A percentile compares a stretch with the other conserved stretches of the same genome.
Conservation (phyloP, 2,329 filamentous ascomycete species). For the Dactylellina sp. region DNA sequence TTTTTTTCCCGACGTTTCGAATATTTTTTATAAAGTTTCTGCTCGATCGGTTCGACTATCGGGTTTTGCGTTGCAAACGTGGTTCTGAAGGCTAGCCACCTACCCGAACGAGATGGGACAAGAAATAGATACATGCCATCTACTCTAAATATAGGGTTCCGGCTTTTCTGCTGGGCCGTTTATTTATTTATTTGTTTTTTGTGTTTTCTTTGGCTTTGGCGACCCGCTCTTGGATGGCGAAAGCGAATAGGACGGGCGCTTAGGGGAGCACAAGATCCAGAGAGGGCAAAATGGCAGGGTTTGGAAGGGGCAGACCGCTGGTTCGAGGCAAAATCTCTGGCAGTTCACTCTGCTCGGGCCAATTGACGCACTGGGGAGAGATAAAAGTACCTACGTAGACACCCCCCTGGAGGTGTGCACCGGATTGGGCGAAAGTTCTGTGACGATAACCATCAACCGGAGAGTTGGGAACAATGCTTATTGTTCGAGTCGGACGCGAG, state of each 20-base stretch:
- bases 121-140: too few species aligned
- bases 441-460: not conserved
- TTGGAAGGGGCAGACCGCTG: not conserved
- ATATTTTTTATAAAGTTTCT: too few species aligned
- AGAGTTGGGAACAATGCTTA: not conserved
- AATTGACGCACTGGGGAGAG: too few species aligned
- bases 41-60: not conserved
- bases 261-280: slow-evolving; percentile 8
- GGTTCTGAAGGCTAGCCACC: slow-evolving; percentile 3
- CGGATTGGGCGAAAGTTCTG: slow-evolving; percentile 17
- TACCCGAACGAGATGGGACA: slow-evolving; percentile 2
- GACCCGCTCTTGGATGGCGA: slow-evolving; percentile 28
- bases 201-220: slow-evolving; percentile 26
- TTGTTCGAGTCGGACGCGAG: not conserved
- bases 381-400: too few species aligned
- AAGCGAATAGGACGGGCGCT: slow-evolving; percentile 27
- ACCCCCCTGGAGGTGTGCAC: too few species aligned
- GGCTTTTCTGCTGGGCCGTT: too few species aligned
- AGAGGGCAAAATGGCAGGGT: not conserved
- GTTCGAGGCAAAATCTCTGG: too few species aligned
- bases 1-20: too few species aligned
- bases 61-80: slow-evolving; percentile 2
- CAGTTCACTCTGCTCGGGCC: too few species aligned
- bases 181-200: slow-evolving; percentile 13
- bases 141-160: slow-evolving; percentile 22